These are phyloP conservation scores for Aspergillus unguis DNA, from an alignment of 2,329 filamentous ascomycete species.

Conservation along the genomic window DNA sequence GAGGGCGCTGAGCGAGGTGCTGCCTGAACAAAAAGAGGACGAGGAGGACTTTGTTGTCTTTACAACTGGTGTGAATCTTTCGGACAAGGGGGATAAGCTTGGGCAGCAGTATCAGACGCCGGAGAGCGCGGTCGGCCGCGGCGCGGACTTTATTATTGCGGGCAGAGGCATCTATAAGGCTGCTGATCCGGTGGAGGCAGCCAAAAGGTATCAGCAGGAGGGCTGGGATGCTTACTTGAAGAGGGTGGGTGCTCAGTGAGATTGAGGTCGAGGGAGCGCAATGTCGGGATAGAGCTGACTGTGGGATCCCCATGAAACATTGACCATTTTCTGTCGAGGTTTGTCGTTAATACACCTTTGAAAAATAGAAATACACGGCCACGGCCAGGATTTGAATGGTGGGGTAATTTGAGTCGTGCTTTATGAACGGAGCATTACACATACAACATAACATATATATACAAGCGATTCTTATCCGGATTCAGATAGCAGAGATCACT, in stretches of 20 bases:
- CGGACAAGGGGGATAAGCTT: slow-evolving; percentile 46
- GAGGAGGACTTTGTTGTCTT: slow-evolving; percentile 49
- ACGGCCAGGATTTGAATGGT: too few relatives aligned
- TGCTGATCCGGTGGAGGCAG: slow-evolving; percentile 44
- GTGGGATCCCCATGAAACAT: too few relatives aligned
- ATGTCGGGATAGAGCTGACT: too few relatives aligned
- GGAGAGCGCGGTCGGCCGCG: slow-evolving; percentile 42
- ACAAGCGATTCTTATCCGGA: too few relatives aligned
- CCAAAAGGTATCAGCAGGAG: slow-evolving; percentile 43
- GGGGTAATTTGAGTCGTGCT: too few relatives aligned
- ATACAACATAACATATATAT: too few relatives aligned
- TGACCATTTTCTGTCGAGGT: too few relatives aligned
- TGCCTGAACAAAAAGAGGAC: slow-evolving; percentile 23
- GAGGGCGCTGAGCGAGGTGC: slow-evolving; percentile 37
- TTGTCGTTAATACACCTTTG: too few relatives aligned
- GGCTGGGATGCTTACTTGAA: slow-evolving; percentile 47
- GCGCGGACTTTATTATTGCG: slow-evolving; percentile 49
- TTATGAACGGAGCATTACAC: too few relatives aligned
- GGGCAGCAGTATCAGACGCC: slow-evolving; percentile 51
- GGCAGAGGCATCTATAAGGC: slow-evolving; percentile 48
- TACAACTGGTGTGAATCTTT: slow-evolving; percentile 48
- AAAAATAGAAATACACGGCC: too few relatives aligned
- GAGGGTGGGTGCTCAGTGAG: slow-evolving; percentile 26
- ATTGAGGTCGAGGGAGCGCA: not conserved
- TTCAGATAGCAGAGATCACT: too few relatives aligned